Evolutionary conservation across 148 eudicot species (phyloP).

Genomic region (Rhododendron griersonianum): DNA sequence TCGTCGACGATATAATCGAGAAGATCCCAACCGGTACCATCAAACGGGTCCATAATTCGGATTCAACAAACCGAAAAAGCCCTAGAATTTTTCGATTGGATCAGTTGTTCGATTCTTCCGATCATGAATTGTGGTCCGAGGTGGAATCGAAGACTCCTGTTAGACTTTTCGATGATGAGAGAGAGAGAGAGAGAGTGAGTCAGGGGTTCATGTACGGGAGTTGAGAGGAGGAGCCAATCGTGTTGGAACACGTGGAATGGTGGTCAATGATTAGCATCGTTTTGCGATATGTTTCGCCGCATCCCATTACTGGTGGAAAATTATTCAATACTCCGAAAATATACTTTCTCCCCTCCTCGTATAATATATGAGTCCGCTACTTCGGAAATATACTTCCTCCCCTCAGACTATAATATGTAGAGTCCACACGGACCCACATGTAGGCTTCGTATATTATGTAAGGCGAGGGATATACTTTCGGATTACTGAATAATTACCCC

Average conservation of each 20-base stretch:
- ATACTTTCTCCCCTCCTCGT: no score
- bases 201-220: neutral
- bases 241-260: neutral
- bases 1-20: conserved; percentile 54
- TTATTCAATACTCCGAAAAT: no score
- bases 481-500: no score
- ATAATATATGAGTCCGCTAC: no score
- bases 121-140: neutral
- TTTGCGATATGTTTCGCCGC: conserved; percentile 5
- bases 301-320: neutral
- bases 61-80: neutral
- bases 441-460: no score
- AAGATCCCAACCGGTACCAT: conserved; percentile 42
- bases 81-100: neutral
- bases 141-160: neutral
- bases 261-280: neutral
- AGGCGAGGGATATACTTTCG: no score
- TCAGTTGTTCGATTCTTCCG: neutral
- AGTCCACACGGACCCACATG: no score
- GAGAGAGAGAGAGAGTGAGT: no score
- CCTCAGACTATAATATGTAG: no score
- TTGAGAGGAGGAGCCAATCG: neutral
- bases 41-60: conserved; percentile 38
- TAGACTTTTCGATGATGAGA: neutral
- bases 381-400: no score